Base-by-base conservation (phyloP, 495 filamentous ascomycete genomes). In the Penicillium flavigenum region DNA sequence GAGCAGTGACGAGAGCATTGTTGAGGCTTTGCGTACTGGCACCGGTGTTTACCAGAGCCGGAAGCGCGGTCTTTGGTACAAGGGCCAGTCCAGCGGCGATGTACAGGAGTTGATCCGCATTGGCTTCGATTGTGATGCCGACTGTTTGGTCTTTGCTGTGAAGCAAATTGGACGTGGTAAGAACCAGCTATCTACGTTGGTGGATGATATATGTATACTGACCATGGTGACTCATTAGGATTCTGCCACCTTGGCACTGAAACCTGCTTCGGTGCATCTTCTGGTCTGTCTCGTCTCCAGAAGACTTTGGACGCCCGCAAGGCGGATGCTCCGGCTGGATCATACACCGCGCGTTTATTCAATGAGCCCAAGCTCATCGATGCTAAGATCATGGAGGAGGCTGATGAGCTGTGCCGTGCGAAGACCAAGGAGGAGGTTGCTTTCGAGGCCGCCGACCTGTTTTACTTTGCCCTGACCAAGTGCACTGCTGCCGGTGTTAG, bases 371-470 rank as follows among this genome's bases (percentile, higher is more conserved):
- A 94, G 73, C 83, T 98, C 19, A 76, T 96, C 16, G 81, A 88
- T 34, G 95, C 94, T 3, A 98, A 98, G 79, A 96, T 98, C 42
- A 94, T 96, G 88, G 94, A 98, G 73, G 94, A 98, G 70, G 94
- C 94, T 3, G 88, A 91, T 58, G 94, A 98, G 74, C 77, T 98
- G 29, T 98, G 94, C 75, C 82, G 89, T 48, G 94, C 94, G 14
- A 81, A 80, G 38, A 86, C 83, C 11, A 89, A 90, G 51, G 79
- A 92, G 51, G 90, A 97, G 19, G 80, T 97, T 46, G 88, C 94
- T 14, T 94, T 94, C 50, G 94, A 98, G 73, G 91, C 94, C 3
- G 94, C 93, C 14, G 94, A 98, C 68, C 77, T 98, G 51, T 82
- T 98, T 22, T 98, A 97, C 76, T 98, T 98, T 76, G 90, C 95